Evolutionary conservation across 2,329 filamentous ascomycete species (phyloP), one percentile per base, ranked within the genome.

Genomic region (Penicillium fuscoglaucum): DNA sequence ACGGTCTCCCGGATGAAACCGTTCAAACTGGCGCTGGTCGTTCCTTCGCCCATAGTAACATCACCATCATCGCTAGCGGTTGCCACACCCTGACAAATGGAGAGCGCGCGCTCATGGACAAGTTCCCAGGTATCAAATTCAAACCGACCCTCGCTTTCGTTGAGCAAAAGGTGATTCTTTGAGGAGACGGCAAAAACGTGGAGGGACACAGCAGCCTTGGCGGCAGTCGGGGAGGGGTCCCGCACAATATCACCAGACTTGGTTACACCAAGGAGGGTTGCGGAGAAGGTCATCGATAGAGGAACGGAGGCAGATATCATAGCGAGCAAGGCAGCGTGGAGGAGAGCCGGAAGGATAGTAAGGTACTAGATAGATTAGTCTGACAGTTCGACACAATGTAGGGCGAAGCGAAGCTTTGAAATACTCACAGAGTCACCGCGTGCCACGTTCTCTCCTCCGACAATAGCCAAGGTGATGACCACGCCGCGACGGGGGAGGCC

Each of bases 181-280:
- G 87, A 87, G n/a, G 88, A 88, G 72, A 95, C 96, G 6, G 87
- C 89, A 58, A 97, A 82, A n/a, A 90, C 90, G 72, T 97, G 93
- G 24, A 90, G 77, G 6, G 91, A 96, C 55, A 79, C 81, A 12
- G 89, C 87, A 46, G 78, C 76, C 63, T 85, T 80, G 46, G 87
- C 80, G 60, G 90, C 82, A 24, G 83, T 79, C 6, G 85, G 80
- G 4, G 84, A 85, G 7, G 91, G 91, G 55, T 88, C 83, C 29
- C 79, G 74, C 31, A 86, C 73, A 33, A 87, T 76, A 48, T 75
- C 65, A 40, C 73, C 68, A 33, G 73, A 68, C 37, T 66, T 47
- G 21, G 79, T 73, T 33, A 91, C 79, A 24, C 87, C 87, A 60
- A 91, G 75, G 21, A 89, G 76, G 1, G 84, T 83, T 3, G 90